A percentile compares a stretch with the other conserved stretches of the same genome.
Evolutionary conservation across 805 yeast species (phyloP).

Genomic region (Nadsonia fulvescens): DNA sequence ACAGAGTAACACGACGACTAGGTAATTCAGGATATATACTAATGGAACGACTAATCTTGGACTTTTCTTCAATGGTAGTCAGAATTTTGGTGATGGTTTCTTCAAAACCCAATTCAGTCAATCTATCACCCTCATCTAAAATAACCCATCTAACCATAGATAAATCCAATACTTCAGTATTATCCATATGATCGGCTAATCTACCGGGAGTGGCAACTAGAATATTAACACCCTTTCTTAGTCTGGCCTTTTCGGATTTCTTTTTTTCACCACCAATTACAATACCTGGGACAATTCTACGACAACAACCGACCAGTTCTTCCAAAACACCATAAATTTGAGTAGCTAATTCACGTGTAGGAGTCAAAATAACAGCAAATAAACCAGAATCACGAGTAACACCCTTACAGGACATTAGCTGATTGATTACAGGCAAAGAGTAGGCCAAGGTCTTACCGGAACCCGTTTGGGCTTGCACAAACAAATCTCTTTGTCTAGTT

Average conservation of each 20-base stretch:
- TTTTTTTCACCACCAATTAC: slow-evolving; percentile 98
- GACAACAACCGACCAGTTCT: slow-evolving; percentile 31
- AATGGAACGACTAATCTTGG: slow-evolving; percentile 21
- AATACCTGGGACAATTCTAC: slow-evolving; percentile 75
- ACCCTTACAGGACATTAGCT: slow-evolving; percentile 37
- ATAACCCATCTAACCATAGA: slow-evolving; percentile 72
- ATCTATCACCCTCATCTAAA: slow-evolving; percentile 89
- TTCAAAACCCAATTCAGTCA: slow-evolving; percentile 92
- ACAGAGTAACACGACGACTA: slow-evolving; percentile 46
- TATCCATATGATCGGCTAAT: slow-evolving; percentile 81
- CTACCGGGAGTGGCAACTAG: slow-evolving; percentile 98
- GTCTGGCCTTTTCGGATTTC: slow-evolving; percentile 87
- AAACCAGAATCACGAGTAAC: slow-evolving; percentile 55
- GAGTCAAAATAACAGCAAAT: slow-evolving; percentile 76
- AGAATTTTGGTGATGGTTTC: slow-evolving; percentile 74
- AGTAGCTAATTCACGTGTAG: slow-evolving; percentile 86
- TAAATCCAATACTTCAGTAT: slow-evolving; percentile 59
- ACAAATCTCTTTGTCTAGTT: slow-evolving; percentile 38
- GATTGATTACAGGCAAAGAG: slow-evolving; percentile 62
- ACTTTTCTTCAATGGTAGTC: slow-evolving; percentile 30
- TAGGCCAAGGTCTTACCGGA: slow-evolving; percentile 93
- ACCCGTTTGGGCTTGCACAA: slow-evolving; percentile 95
- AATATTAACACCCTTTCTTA: slow-evolving; percentile 88
- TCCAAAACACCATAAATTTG: slow-evolving; percentile 78
- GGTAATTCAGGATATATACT: slow-evolving; percentile 54